phyloP scores from a whole-genome alignment of 768 basidiomycete species.

The Trametes meyenii region DNA sequence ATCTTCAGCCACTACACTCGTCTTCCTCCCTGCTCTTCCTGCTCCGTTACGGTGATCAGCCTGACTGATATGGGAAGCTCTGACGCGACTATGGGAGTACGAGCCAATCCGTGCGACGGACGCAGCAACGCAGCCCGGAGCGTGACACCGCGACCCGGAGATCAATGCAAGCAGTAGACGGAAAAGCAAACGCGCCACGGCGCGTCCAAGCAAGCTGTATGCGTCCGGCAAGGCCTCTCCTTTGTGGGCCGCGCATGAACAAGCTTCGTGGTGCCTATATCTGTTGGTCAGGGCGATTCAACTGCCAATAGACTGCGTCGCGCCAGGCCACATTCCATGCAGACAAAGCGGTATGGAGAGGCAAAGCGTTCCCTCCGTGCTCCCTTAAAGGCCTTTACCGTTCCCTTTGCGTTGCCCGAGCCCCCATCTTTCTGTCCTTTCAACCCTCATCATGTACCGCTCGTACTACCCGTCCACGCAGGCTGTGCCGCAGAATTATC shows the following conservation, averaged over 20 bases:
- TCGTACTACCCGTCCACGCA: constrained; percentile 12
- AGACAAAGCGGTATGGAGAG: constrained; percentile 10
- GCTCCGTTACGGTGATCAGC: neutral
- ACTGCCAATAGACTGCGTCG: constrained; percentile 8
- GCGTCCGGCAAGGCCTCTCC: no score
- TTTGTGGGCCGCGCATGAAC: no score
- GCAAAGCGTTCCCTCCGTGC: constrained; percentile 1
- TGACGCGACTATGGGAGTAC: constrained; percentile 12
- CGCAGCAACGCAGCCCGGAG: no score
- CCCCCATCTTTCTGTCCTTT: constrained; percentile 10
- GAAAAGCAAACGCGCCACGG: no score
- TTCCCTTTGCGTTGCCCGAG: constrained; percentile 9
- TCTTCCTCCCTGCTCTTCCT: neutral
- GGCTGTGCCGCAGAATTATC: constrained; percentile 4
- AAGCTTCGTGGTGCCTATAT: no score
- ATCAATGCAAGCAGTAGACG: no score
- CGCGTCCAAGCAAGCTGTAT: no score
- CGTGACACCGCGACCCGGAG: no score
- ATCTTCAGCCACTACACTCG: constrained; percentile 4
- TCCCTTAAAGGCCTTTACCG: constrained; percentile 3
- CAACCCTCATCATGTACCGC: constrained; percentile 11
- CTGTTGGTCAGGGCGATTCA: no score
- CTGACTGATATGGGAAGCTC: constrained; percentile 1
- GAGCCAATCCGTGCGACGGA: neutral
- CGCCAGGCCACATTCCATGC: constrained; percentile 12